A percentile compares a stretch with the other conserved stretches of the same genome.
These are phyloP conservation scores for Mortierella sp. DNA, from an alignment of 371 early-diverging fungal species.

Conservation along the genomic window DNA sequence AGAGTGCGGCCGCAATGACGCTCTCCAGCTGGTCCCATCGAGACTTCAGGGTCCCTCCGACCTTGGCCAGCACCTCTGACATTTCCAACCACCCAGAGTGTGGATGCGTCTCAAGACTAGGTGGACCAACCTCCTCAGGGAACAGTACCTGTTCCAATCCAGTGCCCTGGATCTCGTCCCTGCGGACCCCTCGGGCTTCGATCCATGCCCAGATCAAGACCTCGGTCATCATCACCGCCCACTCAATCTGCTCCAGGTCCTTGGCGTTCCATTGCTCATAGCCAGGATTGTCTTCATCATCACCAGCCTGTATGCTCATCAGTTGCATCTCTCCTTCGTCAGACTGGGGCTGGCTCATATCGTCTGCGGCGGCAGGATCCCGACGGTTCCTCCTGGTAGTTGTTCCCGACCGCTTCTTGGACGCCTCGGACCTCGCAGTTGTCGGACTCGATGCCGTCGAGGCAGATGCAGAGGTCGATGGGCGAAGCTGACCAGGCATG, in stretches of 20 bases:
- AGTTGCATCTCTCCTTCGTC: neutral
- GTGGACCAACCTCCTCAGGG: slow-evolving; percentile 9
- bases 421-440: neutral
- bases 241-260: slow-evolving; percentile 41
- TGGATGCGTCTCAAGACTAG: neutral
- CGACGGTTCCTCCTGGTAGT: neutral
- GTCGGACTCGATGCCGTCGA: neutral
- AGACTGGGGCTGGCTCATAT: neutral
- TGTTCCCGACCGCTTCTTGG: neutral
- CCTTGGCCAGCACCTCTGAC: slow-evolving; percentile 16
- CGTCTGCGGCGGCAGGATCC: neutral
- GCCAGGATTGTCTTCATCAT: neutral
- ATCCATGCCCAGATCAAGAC: slow-evolving; percentile 47
- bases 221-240: slow-evolving; percentile 49
- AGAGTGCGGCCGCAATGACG: slow-evolving; percentile 30
- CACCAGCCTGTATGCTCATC: neutral
- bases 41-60: slow-evolving; percentile 38
- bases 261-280: slow-evolving; percentile 42
- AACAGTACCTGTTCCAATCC: slow-evolving; percentile 33
- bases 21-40: slow-evolving; percentile 48
- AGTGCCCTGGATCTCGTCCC: slow-evolving; percentile 34
- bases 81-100: slow-evolving; percentile 44
- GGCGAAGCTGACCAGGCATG: slow-evolving; percentile 19
- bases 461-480: neutral
- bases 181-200: slow-evolving; percentile 36